Base-by-base conservation (phyloP, 73 alveolate species). In the Paramecium caudatum region DNA sequence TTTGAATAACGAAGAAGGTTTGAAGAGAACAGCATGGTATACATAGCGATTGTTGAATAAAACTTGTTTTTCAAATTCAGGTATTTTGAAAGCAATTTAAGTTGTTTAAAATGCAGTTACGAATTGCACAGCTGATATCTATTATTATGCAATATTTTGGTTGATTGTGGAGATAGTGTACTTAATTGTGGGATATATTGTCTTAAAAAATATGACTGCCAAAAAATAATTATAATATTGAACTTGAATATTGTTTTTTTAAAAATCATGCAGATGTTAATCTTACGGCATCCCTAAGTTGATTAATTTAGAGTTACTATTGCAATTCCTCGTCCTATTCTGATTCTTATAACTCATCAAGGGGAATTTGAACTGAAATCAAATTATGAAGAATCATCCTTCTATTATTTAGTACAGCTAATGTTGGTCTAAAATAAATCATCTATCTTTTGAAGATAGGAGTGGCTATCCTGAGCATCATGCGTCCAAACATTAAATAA, bases 181-280 rank as follows among this genome's bases (percentile, higher is more conserved):
- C 9, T n/a, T 68, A 8, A 68, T 68, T 10, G 17, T 68, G 8
- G 84, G 84, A 4, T 68, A 68, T 16, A 37, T 68, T 4, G 13
- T 37, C 3, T 16, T 68, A 32, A 68, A 37, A 68, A 13, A 68
- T 13, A 68, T 68, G 50, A 68, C 50, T 9, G 61, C 46, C 13
- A 55, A 55, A 55, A 55, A 43, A 55, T 55, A 55, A 43, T 27
- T 13, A 13, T 27, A 10, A 55, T 10, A 27, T 55, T 55, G 80
- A 55, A 39, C n/a, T n/a, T n/a, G n/a, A n/a, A n/a, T n/a, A n/a
- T n/a, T 55, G 30, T 55, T 55, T 55, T 55, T 43, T 27, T 55
- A 23, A 55, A 16, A 55, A 55, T 55, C 80, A 55, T 55, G 80
- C 80, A 55, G 80, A 55, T 55, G 80, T 55, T 55, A 55, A 55